Percentiles rank a stretch among this genome's conserved stretches.
Evolutionary conservation across 2,329 filamentous ascomycete genomes (phyloP).

Genomic region (Cladobotryum mycophilum): DNA sequence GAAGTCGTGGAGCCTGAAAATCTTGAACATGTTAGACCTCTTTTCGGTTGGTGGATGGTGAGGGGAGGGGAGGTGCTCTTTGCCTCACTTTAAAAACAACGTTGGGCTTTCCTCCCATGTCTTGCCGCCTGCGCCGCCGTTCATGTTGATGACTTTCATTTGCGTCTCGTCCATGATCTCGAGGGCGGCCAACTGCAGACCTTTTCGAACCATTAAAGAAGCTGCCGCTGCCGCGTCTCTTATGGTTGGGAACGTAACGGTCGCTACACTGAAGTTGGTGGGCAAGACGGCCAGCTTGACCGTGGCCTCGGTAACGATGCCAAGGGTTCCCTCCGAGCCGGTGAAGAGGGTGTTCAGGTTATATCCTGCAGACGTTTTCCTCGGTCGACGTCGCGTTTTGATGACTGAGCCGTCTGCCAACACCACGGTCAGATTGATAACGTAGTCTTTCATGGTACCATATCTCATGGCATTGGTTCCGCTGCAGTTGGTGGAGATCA

Average conservation of each 20-base stretch:
- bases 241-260: slow-evolving; percentile 54
- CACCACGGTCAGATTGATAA: slow-evolving; percentile 64
- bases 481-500: slow-evolving; percentile 63
- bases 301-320: slow-evolving; percentile 64
- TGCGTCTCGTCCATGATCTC: slow-evolving; percentile 59
- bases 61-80: no score
- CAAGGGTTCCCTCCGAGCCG: slow-evolving; percentile 65
- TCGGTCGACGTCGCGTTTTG: slow-evolving; percentile 60
- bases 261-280: slow-evolving; percentile 57
- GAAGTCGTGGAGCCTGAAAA: slow-evolving; percentile 59
- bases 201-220: slow-evolving; percentile 55
- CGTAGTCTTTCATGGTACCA: slow-evolving; percentile 72
- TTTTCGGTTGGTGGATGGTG: background rate
- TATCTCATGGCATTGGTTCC: slow-evolving; percentile 58
- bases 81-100: slow-evolving; percentile 60
- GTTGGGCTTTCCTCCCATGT: slow-evolving; percentile 65
- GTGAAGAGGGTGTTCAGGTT: slow-evolving; percentile 64
- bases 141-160: slow-evolving; percentile 61
- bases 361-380: slow-evolving; percentile 66
- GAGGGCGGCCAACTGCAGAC: slow-evolving; percentile 60
- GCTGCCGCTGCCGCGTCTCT: slow-evolving; percentile 58
- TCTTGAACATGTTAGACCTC: slow-evolving; percentile 13
- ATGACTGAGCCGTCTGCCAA: slow-evolving; percentile 60
- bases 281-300: slow-evolving; percentile 62
- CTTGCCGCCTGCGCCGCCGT: slow-evolving; percentile 50